A percentile compares a stretch with the other conserved stretches of the same genome.
These are phyloP conservation scores for Prosopis cineraria DNA, from an alignment of 306 rosid genomes.

Conservation along the genomic window DNA sequence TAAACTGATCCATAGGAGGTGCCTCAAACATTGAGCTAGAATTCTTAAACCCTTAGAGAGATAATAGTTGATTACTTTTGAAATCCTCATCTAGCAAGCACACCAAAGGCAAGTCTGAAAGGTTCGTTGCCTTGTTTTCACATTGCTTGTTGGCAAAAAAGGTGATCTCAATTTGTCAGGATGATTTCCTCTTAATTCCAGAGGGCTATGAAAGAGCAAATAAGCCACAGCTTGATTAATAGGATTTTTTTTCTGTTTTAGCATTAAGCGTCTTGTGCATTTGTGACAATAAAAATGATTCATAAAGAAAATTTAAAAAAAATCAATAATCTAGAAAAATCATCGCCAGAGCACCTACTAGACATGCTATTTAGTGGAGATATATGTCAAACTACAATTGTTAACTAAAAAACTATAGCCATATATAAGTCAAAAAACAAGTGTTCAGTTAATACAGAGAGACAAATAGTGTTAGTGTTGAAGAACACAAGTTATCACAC, in stretches of 20 bases:
- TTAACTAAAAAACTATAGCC: not conserved
- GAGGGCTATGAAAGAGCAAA: slow-evolving; percentile 80
- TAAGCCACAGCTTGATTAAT: slow-evolving; percentile 87
- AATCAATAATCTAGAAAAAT: not conserved
- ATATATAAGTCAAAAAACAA: not conserved
- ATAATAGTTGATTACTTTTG: slow-evolving; percentile 40
- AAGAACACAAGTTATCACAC: not conserved
- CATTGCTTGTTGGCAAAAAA: slow-evolving; percentile 44
- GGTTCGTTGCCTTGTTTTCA: slow-evolving; percentile 44
- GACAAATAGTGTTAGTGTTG: not conserved
- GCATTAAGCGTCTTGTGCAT: slow-evolving; percentile 49
- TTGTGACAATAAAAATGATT: slow-evolving; percentile 42
- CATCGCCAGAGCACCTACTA: not conserved
- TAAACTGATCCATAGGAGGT: slow-evolving; percentile 45
- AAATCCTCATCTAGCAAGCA: slow-evolving; percentile 47
- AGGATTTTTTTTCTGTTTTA: slow-evolving; percentile 84
- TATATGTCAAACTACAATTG: not conserved
- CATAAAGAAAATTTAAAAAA: slow-evolving; percentile 12
- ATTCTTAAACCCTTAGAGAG: slow-evolving; percentile 45
- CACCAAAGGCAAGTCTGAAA: slow-evolving; percentile 37
- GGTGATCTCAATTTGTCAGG: slow-evolving; percentile 52
- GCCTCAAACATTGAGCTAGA: slow-evolving; percentile 38
- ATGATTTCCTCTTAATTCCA: slow-evolving; percentile 53
- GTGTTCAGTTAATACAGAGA: not conserved
- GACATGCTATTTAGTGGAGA: not conserved